These are phyloP conservation scores for Microdochium nivale DNA, from an alignment of 2,329 filamentous ascomycete genomes.

Conservation along the genomic window DNA sequence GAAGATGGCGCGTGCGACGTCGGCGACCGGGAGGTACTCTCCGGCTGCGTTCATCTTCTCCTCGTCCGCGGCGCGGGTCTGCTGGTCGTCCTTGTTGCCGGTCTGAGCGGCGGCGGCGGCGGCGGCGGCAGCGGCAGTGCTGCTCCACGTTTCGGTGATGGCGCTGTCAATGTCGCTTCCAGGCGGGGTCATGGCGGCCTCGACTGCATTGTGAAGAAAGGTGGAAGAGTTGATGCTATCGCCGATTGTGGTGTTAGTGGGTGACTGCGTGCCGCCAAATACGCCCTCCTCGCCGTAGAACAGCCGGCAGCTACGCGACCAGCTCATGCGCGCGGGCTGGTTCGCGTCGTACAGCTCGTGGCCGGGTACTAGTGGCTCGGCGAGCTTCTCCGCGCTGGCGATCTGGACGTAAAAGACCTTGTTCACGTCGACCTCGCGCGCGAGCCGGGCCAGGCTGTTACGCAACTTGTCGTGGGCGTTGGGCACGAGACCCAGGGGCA, in stretches of 20 bases:
- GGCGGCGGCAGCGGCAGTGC: too few species aligned
- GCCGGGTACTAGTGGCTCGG: conserved; percentile 33
- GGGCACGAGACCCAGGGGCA: conserved; percentile 34
- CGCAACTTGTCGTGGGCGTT: conserved; percentile 27
- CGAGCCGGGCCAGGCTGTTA: conserved; percentile 35
- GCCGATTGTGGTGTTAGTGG: background rate
- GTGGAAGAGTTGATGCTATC: too few species aligned
- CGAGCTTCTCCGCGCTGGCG: conserved; percentile 48
- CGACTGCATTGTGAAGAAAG: too few species aligned
- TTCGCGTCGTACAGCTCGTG: conserved; percentile 44
- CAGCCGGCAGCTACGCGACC: conserved; percentile 52
- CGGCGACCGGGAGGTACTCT: conserved; percentile 48
- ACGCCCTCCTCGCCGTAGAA: conserved; percentile 46
- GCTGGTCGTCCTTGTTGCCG: background rate
- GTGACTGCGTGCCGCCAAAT: background rate
- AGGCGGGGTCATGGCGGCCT: too few species aligned
- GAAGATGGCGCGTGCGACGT: conserved; percentile 43
- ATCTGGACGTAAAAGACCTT: conserved; percentile 58
- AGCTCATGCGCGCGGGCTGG: conserved; percentile 52
- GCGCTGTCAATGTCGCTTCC: too few species aligned
- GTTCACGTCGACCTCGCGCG: conserved; percentile 32
- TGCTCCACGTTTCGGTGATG: too few species aligned
- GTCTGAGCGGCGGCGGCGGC: too few species aligned
- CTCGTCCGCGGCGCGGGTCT: background rate
- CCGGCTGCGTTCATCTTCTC: conserved; percentile 23